These are phyloP conservation scores for Solioccasus polychromus DNA, from an alignment of 768 basidiomycete genomes.

Conservation along the genomic window DNA sequence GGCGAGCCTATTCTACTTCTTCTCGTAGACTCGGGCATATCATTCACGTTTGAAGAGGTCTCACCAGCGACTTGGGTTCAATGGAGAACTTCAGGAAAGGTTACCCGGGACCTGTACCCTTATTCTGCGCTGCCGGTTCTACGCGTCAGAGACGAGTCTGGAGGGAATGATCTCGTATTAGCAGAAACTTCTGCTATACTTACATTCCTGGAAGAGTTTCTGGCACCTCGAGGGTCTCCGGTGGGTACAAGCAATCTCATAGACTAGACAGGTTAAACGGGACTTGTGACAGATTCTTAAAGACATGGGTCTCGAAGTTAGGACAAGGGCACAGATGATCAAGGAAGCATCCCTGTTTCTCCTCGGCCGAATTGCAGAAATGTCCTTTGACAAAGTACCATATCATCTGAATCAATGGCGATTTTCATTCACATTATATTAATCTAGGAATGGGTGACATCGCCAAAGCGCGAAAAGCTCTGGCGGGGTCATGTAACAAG, in stretches of 20 bases:
- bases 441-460: conserved; percentile 21
- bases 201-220: conserved; percentile 20
- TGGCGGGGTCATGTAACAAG: conserved; percentile 14
- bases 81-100: conserved; percentile 12
- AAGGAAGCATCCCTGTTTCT: conserved; percentile 25
- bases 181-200: conserved; percentile 27
- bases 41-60: conserved; percentile 22
- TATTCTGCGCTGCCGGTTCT: conserved; percentile 25
- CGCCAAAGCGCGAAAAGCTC: conserved; percentile 21
- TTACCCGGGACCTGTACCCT: conserved; percentile 21
- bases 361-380: conserved; percentile 7
- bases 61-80: conserved; percentile 12
- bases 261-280: conserved; percentile 1
- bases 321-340: conserved; percentile 18
- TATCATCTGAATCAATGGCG: not conserved
- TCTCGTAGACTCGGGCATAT: conserved; percentile 23
- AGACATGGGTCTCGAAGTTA: conserved; percentile 17
- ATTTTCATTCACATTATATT: not conserved
- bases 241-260: conserved; percentile 7
- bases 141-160: conserved; percentile 16
- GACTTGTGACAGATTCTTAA: conserved; percentile 12
- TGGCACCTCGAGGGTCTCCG: conserved; percentile 10
- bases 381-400: conserved; percentile 11
- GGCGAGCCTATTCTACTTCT: conserved; percentile 26
- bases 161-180: conserved; percentile 13